Base-by-base conservation (phyloP, 1,284 basidiomycete species). In the Fistulina hepatica region DNA sequence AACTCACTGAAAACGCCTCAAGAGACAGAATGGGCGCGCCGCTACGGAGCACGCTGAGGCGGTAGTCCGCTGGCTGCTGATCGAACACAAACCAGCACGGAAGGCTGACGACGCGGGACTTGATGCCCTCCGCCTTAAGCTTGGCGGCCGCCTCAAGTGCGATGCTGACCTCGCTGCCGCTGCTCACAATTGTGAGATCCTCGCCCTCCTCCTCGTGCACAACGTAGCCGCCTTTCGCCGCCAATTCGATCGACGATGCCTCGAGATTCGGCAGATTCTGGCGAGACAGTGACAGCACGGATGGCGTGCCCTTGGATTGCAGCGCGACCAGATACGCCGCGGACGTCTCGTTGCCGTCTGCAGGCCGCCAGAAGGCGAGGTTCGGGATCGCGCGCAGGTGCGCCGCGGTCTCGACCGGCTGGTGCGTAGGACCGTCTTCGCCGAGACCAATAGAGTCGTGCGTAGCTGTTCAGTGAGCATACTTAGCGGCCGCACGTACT, bases 401-500 rank as follows among this genome's bases (percentile, higher is more conserved):
- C 39, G 76, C 79, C 44, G 76, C 85, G 26, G 85, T 89, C 67
- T 95, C 92, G 43, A 94, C 71, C 43, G 91, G 92, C 61, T 95
- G 92, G 61, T 97, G 92, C 36, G 93, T 97, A 37, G 93, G 92
- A 33, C 93, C 93, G 52, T 97, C 92, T 63, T 97, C 92, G 48
- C 89, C 86, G 37, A 91, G 81, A 63, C 86, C 88, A 50, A 91
- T 91, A 34, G 83, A 86, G 58, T 91, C 88, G 62, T 91, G 86
- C 36, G 86, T 90, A 9, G n/a, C n/a, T n/a, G n/a, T n/a, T n/a
- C n/a, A n/a, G n/a, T n/a, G n/a, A n/a, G n/a, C n/a, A n/a, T n/a
- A n/a, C n/a, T n/a, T n/a, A n/a, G n/a, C n/a, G n/a, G n/a, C n/a
- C n/a, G n/a, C n/a, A n/a, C n/a, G n/a, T n/a, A n/a, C n/a, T n/a